phyloP scores from a whole-genome alignment of 208 protist genomes.

The Wallacemonas sp. region DNA sequence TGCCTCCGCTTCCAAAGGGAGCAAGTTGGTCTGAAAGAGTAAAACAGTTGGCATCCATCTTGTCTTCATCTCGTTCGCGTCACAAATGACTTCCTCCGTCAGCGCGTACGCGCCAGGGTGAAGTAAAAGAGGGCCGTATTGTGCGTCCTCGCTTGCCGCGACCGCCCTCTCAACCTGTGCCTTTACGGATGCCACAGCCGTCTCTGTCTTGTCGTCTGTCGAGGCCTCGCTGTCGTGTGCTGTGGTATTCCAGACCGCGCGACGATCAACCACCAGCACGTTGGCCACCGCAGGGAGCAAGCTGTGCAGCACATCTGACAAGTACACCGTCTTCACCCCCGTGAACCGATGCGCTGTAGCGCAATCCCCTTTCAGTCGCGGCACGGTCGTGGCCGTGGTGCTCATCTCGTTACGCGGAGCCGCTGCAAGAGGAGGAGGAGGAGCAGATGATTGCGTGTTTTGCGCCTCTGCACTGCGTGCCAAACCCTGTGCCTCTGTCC shows the following conservation, averaged over 20 bases:
- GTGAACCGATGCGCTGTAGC: background rate
- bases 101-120: constrained; percentile 33
- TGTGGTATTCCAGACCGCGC: background rate
- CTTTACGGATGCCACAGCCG: background rate
- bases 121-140: constrained; percentile 24
- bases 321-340: constrained; percentile 5
- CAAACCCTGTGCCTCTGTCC: no score
- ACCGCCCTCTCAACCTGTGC: background rate
- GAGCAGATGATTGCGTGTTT: no score
- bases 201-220: no score
- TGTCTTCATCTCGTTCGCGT: constrained; percentile 12
- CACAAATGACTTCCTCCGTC: constrained; percentile 8
- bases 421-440: no score
- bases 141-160: background rate
- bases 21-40: constrained; percentile 33
- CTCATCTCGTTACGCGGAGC: background rate
- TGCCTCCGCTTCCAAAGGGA: constrained; percentile 1
- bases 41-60: constrained; percentile 31
- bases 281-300: constrained; percentile 1
- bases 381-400: background rate
- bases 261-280: constrained; percentile 1
- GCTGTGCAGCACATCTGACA: constrained; percentile 3
- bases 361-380: background rate
- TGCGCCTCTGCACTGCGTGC: no score
- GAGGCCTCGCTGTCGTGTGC: no score